Percentiles rank a stretch among this genome's conserved stretches.
phyloP scores from a whole-genome alignment of 2,329 filamentous ascomycete genomes.

The Diaporthe amygdali region DNA sequence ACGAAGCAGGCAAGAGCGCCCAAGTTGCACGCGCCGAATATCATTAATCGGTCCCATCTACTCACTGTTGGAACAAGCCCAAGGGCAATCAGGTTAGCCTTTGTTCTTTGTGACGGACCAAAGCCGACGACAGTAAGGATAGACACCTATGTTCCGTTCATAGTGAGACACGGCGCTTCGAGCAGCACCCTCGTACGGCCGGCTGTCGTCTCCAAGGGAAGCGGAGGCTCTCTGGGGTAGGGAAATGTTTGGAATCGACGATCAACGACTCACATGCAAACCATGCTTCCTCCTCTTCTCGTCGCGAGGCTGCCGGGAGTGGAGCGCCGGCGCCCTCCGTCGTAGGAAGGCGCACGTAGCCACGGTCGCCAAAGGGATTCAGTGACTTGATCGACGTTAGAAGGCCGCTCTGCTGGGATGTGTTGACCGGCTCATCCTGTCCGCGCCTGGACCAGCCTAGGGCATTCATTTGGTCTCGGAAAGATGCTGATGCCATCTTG shows the following conservation, averaged over 20 bases:
- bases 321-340: conserved; percentile 83
- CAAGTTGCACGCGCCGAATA: conserved; percentile 91
- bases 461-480: conserved; percentile 93
- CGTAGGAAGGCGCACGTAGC: conserved; percentile 90
- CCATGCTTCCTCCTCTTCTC: conserved; percentile 95
- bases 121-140: conserved; percentile 5
- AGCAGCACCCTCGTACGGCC: conserved; percentile 43
- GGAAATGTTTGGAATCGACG: conserved; percentile 30
- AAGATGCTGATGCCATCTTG: conserved; percentile 83
- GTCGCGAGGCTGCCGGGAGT: conserved; percentile 79
- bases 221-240: conserved; percentile 34
- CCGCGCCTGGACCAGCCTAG: conserved; percentile 92
- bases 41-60: conserved; percentile 92
- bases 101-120: conserved; percentile 17
- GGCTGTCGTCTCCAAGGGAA: conserved; percentile 45
- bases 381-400: conserved; percentile 81
- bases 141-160: conserved; percentile 36
- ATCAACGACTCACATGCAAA: conserved; percentile 80
- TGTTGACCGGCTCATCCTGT: conserved; percentile 76
- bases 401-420: conserved; percentile 72
- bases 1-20: conserved; percentile 91
- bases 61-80: conserved; percentile 69
- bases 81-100: conserved; percentile 33
- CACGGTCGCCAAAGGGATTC: conserved; percentile 86
- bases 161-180: conserved; percentile 48